These are phyloP conservation scores for Linnemannia hyalina DNA, from an alignment of 192 early-diverging fungal species.

Conservation along the genomic window DNA sequence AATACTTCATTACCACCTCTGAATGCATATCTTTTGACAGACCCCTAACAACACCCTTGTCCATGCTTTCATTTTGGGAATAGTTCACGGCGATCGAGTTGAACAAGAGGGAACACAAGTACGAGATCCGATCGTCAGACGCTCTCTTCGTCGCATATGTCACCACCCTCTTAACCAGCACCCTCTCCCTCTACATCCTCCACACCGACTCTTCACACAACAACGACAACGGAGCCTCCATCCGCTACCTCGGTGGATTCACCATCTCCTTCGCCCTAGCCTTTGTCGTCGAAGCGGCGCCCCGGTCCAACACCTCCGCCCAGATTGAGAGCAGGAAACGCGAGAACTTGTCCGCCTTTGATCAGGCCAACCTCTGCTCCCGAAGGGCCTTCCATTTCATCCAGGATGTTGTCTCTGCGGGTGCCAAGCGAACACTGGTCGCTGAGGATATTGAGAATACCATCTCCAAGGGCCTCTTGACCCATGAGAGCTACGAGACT, in stretches of 20 bases:
- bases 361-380: constrained; percentile 37
- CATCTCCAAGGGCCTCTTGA: not conserved
- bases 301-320: constrained; percentile 24
- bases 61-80: not conserved
- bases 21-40: not conserved
- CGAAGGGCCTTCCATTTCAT: constrained; percentile 21
- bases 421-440: constrained; percentile 19
- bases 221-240: not conserved
- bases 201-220: constrained; percentile 15
- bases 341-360: constrained; percentile 5
- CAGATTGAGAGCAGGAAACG: constrained; percentile 11
- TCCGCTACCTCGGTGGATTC: constrained; percentile 4
- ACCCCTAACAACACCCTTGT: not conserved
- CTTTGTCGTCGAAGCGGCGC: constrained; percentile 27
- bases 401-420: constrained; percentile 34
- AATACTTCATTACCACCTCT: not conserved
- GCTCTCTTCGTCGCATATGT: constrained; percentile 19
- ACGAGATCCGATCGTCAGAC: constrained; percentile 39
- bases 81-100: constrained; percentile 17
- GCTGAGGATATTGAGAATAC: constrained; percentile 35
- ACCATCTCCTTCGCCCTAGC: constrained; percentile 5
- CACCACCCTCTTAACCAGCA: constrained; percentile 8
- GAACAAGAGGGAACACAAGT: constrained; percentile 46
- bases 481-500: not conserved
- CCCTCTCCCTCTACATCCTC: not conserved